These are phyloP conservation scores for Botrytis byssoidea DNA, from an alignment of 2,329 filamentous ascomycete species.

Conservation along the genomic window DNA sequence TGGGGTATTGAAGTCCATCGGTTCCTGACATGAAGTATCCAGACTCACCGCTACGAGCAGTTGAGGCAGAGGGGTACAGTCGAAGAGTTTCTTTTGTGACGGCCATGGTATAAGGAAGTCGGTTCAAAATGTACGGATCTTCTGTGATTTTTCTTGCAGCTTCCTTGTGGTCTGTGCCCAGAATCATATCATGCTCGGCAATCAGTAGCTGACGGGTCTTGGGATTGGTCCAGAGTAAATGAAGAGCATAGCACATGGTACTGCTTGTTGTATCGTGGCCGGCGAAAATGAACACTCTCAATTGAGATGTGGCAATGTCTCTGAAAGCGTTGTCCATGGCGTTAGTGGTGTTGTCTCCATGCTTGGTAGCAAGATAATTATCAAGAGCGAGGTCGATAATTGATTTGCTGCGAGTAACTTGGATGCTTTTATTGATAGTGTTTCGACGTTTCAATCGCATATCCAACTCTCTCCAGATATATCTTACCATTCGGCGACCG, in stretches of 20 bases:
- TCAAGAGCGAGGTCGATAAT: constrained; percentile 7
- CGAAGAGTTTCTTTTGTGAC: constrained; percentile 27
- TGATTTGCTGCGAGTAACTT: not conserved
- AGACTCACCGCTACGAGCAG: not conserved
- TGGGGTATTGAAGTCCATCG: not conserved
- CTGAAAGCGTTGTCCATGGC: not conserved
- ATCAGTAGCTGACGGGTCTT: constrained; percentile 18
- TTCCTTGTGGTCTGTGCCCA: constrained; percentile 17
- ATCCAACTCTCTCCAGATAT: not conserved
- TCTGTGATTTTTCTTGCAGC: constrained; percentile 9
- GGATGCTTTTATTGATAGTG: not conserved
- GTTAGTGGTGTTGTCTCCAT: not conserved
- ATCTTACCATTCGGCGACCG: not conserved
- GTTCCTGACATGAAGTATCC: not conserved
- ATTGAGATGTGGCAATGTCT: not conserved
- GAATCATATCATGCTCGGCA: constrained; percentile 24
- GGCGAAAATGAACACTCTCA: not conserved
- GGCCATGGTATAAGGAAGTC: constrained; percentile 24
- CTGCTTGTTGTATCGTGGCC: not conserved
- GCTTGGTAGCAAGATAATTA: not conserved
- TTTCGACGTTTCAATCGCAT: not conserved
- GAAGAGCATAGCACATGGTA: constrained; percentile 5
- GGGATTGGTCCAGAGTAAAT: constrained; percentile 21
- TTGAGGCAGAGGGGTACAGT: constrained; percentile 21
- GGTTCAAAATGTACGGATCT: constrained; percentile 22